Evolutionary conservation across 306 rosid genomes (phyloP), one percentile per base, ranked within the genome.

Genomic region (Cucurbita moschata): DNA sequence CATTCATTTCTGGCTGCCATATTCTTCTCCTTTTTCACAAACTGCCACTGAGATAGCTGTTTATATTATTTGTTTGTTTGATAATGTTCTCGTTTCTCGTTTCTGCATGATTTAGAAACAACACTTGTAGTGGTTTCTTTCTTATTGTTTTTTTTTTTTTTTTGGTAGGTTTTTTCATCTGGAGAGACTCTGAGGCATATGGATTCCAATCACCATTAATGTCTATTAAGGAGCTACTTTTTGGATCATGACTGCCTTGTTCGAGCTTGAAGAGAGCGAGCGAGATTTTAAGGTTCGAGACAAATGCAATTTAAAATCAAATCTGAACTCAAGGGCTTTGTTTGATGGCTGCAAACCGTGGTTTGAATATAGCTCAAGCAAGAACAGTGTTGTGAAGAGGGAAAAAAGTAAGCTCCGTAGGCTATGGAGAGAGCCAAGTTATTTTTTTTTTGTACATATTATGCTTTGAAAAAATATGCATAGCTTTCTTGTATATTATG

Each of bases 151-250:
- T 15, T 54, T 54, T 2, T 54, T 54, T 54, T 18, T 16, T 54
- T 54, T 2, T 19, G 4, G 0, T 37, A 70, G 74, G 60, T 5
- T 70, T 70, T 70, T 26, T 52, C 46, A 50, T 70, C 42, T 70
- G 74, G 74, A 70, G 30, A 70, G 74, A 70, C 47, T 70, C 74
- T 0, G 60, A 50, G 47, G 74, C 50, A 35, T 70, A 70, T 35
- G 74, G 74, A 30, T 16, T 70, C 74, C 14, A 15, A 9, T 7
- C 74, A 9, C 74, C 74, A 8, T 8, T 70, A 15, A 30, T 60
- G n/a, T 70, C 74, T 9, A 46, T 70, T 26, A 70, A 70, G 23
- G 74, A 70, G 60, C 74, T 70, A 50, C 21, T 70, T 15, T 70
- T 51, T 16, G 74, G 59, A 15, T 70, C 58, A 3, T 69, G 26